phyloP scores from a whole-genome alignment of 805 yeast species.

The Candida ovalis region DNA sequence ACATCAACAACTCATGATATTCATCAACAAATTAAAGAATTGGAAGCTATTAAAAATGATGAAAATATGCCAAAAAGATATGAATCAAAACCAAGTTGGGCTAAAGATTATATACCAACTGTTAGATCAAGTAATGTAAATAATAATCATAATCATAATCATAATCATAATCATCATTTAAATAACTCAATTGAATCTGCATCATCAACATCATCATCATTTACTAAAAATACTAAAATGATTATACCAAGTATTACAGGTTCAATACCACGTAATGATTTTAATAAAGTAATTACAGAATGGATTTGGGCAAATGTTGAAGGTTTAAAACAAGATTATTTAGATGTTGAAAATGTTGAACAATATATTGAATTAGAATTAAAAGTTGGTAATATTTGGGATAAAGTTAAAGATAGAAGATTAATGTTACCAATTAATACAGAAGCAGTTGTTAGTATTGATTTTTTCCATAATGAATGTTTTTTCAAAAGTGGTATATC shows the following conservation, averaged over 20 bases:
- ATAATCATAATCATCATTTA: not conserved
- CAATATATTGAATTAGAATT: slow-evolving; percentile 68
- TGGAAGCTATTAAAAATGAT: slow-evolving; percentile 27
- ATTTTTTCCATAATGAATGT: slow-evolving; percentile 51
- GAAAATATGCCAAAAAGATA: slow-evolving; percentile 58
- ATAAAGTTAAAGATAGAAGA: slow-evolving; percentile 58
- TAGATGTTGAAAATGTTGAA: slow-evolving; percentile 34
- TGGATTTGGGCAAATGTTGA: slow-evolving; percentile 84
- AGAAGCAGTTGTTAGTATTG: slow-evolving; percentile 51
- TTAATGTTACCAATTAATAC: slow-evolving; percentile 63
- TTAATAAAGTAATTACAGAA: slow-evolving; percentile 75
- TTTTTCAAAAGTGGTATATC: slow-evolving; percentile 65
- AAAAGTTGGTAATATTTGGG: slow-evolving; percentile 69
- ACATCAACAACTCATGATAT: not conserved
- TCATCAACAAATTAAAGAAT: slow-evolving; percentile 24
- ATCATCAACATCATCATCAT: not conserved
- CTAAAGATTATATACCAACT: slow-evolving; percentile 62
- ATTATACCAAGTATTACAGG: slow-evolving; percentile 57
- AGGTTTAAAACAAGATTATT: slow-evolving; percentile 52
- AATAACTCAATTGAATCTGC: not conserved
- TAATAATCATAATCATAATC: not conserved
- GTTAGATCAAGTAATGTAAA: slow-evolving; percentile 7
- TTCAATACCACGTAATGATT: slow-evolving; percentile 72
- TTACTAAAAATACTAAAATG: slow-evolving; percentile 17
- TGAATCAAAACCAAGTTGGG: slow-evolving; percentile 75